Evolutionary conservation across 108 stramenopile genomes (phyloP).

Genomic region (Discostella pseudostelligera): DNA sequence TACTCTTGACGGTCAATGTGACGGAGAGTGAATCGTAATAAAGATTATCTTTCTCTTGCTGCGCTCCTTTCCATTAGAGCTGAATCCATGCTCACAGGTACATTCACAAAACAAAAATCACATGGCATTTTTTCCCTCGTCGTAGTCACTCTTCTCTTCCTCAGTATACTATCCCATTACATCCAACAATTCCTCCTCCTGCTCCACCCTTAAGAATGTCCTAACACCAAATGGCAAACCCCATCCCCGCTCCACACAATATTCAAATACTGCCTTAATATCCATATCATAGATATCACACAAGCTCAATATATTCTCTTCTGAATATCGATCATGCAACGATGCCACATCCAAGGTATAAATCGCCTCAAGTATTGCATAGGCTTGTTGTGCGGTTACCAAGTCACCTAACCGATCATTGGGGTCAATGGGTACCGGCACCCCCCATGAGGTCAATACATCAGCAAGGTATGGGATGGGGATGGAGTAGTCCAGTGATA

Average conservation of each 20-base stretch:
- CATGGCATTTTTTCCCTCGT: no score
- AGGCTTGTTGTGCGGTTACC: constrained; percentile 89
- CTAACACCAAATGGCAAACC: constrained; percentile 84
- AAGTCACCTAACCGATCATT: constrained; percentile 72
- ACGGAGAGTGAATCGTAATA: no score
- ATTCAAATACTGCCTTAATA: constrained; percentile 72
- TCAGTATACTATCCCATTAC: constrained; percentile 15
- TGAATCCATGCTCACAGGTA: no score
- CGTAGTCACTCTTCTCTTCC: neutral
- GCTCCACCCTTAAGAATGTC: constrained; percentile 76
- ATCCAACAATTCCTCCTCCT: constrained; percentile 74
- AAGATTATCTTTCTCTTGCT: neutral
- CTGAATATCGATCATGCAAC: constrained; percentile 77
- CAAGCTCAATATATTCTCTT: constrained; percentile 57
- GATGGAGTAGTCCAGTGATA: constrained; percentile 71
- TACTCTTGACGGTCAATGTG: no score
- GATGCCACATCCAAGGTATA: constrained; percentile 72
- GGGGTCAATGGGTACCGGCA: constrained; percentile 70
- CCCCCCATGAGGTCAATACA: constrained; percentile 81
- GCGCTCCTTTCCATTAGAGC: no score
- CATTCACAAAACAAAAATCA: neutral
- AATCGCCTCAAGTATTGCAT: constrained; percentile 84
- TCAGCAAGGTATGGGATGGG: constrained; percentile 85
- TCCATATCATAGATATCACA: constrained; percentile 78
- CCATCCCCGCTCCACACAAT: constrained; percentile 80